Evolutionary conservation across 2,329 filamentous ascomycete species (phyloP).

Genomic region (Salinomyces thailandicus): DNA sequence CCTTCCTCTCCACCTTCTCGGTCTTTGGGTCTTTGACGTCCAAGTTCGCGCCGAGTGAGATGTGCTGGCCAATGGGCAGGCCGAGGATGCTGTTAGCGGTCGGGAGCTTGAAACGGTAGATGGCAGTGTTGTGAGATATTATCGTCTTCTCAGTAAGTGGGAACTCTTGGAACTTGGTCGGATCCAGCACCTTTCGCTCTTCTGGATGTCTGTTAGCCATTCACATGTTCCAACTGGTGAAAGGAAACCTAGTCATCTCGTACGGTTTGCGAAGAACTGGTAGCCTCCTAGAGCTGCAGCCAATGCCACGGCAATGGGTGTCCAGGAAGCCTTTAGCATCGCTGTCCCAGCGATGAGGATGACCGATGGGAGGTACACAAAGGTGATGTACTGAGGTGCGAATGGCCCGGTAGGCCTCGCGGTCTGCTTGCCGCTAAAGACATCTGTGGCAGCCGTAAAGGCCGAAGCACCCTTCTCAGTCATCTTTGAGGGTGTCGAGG

Average conservation of each 20-base stretch:
- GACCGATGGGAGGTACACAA: constrained; percentile 72
- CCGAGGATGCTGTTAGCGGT: constrained; percentile 71
- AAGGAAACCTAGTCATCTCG: constrained; percentile 24
- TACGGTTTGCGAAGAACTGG: constrained; percentile 64
- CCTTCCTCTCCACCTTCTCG: constrained; percentile 63
- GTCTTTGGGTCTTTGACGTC: constrained; percentile 52
- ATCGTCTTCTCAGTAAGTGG: constrained; percentile 89
- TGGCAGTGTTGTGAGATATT: constrained; percentile 95
- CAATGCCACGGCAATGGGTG: constrained; percentile 57
- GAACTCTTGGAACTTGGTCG: constrained; percentile 80
- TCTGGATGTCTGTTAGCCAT: constrained; percentile 37
- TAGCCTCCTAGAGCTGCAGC: constrained; percentile 56
- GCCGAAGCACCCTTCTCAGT: constrained; percentile 1
- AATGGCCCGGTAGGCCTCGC: constrained; percentile 30
- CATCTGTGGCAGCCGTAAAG: constrained; percentile 7
- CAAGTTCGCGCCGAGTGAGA: constrained; percentile 79
- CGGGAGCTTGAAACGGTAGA: constrained; percentile 93
- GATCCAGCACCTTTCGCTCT: constrained; percentile 73
- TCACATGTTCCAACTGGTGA: constrained; percentile 1
- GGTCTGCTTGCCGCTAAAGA: constrained; percentile 4
- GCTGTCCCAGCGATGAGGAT: constrained; percentile 65
- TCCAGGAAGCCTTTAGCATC: constrained; percentile 69
- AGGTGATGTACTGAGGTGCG: constrained; percentile 59
- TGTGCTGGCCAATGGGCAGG: constrained; percentile 96
- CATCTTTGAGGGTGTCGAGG: neutral